Base-by-base conservation (phyloP, 352 stramenopile species). In the Aphanomyces astaci region DNA sequence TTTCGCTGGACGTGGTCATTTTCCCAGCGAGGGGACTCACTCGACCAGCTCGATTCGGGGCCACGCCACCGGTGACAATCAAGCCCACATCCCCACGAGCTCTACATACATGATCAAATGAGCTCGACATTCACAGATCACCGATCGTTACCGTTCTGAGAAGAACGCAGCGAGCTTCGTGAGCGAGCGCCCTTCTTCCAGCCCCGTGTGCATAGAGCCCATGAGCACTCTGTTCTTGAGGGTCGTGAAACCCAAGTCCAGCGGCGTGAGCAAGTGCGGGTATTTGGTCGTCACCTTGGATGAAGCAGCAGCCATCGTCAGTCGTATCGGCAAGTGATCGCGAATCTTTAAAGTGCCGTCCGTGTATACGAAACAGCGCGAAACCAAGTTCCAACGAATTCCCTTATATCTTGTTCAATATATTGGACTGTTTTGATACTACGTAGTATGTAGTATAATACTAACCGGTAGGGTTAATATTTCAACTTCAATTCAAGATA, bases 11-110 rank as follows among this genome's bases (percentile, higher is more conserved):
- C 2, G 79, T 98, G 28, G 89, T 96, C 5, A 99, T 72, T 78
- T 98, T 98, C 28, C 90, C 90, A 10, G 94, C 93, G 72, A 98
- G 86, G 22, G 95, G 95, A 68, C 81, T 94, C 30, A 98, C 90
- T 70, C 91, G 94, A 64, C 96, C 96, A 15, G 82, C 87, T 53
- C 90, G 78, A 74, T 98, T 99, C 17, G 96, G 96, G 27, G 94
- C 84, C 51, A 99, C 94, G 55, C 87, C 86, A 28, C 84, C 84
- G 3, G 56, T 65, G 13, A 65, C 39, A 17, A 55, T 55, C 39
- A 68, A 27, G 0, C 46, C 22, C 1, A 45, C 31, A 60, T 45
- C 48, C 3, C 25, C 25, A 43, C 30, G 22, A 39, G 65, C 9
- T 31, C 30, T 30, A 60, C 30, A 56, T n/a, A 46, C 24, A 22